These are phyloP conservation scores for baker's yeast (Saccharomyces cerevisiae) DNA, from an alignment of 805 yeast genomes.

Conservation along the genomic window DNA sequence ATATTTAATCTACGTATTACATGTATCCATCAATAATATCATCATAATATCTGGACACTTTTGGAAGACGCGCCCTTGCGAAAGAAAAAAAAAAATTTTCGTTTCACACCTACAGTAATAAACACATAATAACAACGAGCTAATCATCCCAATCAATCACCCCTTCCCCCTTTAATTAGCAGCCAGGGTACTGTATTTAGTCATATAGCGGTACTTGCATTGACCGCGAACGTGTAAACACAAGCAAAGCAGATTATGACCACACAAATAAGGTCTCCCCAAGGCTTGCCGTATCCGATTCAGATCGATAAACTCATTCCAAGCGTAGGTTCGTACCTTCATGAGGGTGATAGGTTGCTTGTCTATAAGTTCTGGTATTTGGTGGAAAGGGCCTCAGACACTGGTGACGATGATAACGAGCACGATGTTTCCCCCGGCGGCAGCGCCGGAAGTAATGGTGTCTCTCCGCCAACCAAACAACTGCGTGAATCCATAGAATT, in stretches of 20 bases:
- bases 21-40: constrained; percentile 1
- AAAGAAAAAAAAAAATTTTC: not conserved
- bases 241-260: constrained; percentile 9
- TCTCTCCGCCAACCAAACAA: constrained; percentile 22
- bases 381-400: constrained; percentile 30
- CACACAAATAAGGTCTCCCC: constrained; percentile 20
- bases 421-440: constrained; percentile 5
- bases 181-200: not conserved
- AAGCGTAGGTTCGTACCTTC: constrained; percentile 27
- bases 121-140: not conserved
- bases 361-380: constrained; percentile 41
- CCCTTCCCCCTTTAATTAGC: not conserved
- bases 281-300: constrained; percentile 34
- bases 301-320: constrained; percentile 31
- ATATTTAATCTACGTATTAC: not conserved
- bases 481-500: constrained; percentile 61
- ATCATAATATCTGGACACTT: not conserved
- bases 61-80: not conserved
- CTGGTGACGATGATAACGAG: constrained; percentile 16
- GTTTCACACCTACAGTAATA: not conserved
- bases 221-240: not conserved
- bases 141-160: not conserved
- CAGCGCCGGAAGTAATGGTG: constrained; percentile 2
- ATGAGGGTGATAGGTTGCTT: constrained; percentile 32
- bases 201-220: not conserved